These are phyloP conservation scores for Penicillium sp. DNA, from an alignment of 2,329 filamentous ascomycete genomes.

Conservation along the genomic window DNA sequence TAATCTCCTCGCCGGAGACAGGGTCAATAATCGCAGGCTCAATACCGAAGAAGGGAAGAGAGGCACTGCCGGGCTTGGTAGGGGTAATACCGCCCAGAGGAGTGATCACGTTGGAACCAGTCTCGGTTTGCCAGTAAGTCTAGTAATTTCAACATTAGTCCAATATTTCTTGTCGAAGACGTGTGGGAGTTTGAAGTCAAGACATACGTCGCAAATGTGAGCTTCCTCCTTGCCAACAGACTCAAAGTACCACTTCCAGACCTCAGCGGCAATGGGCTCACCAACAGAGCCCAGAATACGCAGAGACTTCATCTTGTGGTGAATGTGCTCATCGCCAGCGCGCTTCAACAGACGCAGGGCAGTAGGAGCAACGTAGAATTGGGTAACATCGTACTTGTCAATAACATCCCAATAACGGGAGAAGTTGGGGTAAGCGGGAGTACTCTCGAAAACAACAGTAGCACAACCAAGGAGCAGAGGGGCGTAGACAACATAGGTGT, in stretches of 20 bases:
- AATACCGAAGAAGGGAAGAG: conserved; percentile 96
- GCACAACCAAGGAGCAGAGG: conserved; percentile 90
- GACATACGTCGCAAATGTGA: conserved; percentile 89
- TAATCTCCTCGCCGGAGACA: conserved; percentile 88
- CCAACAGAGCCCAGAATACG: conserved; percentile 93
- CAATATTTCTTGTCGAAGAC: not conserved
- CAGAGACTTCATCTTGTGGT: conserved; percentile 85
- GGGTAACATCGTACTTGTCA: conserved; percentile 90
- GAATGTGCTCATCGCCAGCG: conserved; percentile 90
- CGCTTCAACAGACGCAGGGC: conserved; percentile 92
- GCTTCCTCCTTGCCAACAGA: conserved; percentile 90
- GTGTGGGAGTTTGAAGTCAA: not conserved
- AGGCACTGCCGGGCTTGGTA: conserved; percentile 95
- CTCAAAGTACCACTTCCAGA: conserved; percentile 99
- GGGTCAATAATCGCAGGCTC: conserved; percentile 98
- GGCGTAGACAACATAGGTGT: conserved; percentile 98
- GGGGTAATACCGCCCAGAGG: conserved; percentile 91
- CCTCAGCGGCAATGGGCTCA: conserved; percentile 95
- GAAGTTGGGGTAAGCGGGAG: conserved; percentile 95
- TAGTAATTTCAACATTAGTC: conserved; percentile 47
- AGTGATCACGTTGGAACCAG: conserved; percentile 93
- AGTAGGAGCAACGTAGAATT: conserved; percentile 98
- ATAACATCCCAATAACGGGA: conserved; percentile 99
- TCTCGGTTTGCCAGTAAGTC: conserved; percentile 99
- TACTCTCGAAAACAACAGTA: conserved; percentile 97